phyloP scores from a whole-genome alignment of 768 basidiomycete genomes.

The Suillus alpinus region DNA sequence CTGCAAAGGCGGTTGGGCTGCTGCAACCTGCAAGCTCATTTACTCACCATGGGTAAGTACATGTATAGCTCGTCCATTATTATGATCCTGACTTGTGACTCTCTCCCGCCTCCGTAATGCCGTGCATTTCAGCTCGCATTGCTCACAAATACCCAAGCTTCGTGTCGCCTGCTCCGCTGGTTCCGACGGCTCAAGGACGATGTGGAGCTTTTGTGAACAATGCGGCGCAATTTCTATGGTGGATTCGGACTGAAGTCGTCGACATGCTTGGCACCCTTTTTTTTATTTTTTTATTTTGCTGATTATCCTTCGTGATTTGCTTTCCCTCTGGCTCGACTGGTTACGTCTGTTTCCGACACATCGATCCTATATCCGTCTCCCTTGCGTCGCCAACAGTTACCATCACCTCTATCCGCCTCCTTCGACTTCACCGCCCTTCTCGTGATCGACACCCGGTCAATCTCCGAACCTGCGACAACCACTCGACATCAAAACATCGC shows the following conservation, averaged over 20 bases:
- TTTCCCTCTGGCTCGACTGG: slow-evolving; percentile 9
- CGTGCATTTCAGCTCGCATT: slow-evolving; percentile 46
- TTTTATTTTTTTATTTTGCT: slow-evolving; percentile 31
- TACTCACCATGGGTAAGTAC: slow-evolving; percentile 69
- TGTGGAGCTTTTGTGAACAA: slow-evolving; percentile 89
- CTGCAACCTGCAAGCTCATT: slow-evolving; percentile 63
- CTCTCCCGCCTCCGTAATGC: not conserved
- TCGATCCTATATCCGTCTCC: slow-evolving; percentile 19
- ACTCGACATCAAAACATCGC: slow-evolving; percentile 14
- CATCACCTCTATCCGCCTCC: slow-evolving; percentile 4
- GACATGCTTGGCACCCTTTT: slow-evolving; percentile 9
- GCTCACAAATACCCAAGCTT: slow-evolving; percentile 80
- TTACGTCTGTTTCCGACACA: slow-evolving; percentile 22
- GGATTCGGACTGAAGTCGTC: slow-evolving; percentile 53
- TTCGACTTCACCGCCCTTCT: slow-evolving; percentile 15
- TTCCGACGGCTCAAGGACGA: slow-evolving; percentile 62
- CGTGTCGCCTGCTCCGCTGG: slow-evolving; percentile 75
- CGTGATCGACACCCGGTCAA: slow-evolving; percentile 13
- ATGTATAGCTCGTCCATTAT: slow-evolving; percentile 7
- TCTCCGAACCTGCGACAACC: slow-evolving; percentile 20
- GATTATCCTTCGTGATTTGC: slow-evolving; percentile 25
- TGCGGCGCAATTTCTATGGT: slow-evolving; percentile 90
- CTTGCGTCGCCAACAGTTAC: slow-evolving; percentile 20
- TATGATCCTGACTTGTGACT: slow-evolving; percentile 10
- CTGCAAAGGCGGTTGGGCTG: slow-evolving; percentile 53